Evolutionary conservation across 192 early-diverging fungal species (phyloP).

Genomic region (Geranomyces variabilis): DNA sequence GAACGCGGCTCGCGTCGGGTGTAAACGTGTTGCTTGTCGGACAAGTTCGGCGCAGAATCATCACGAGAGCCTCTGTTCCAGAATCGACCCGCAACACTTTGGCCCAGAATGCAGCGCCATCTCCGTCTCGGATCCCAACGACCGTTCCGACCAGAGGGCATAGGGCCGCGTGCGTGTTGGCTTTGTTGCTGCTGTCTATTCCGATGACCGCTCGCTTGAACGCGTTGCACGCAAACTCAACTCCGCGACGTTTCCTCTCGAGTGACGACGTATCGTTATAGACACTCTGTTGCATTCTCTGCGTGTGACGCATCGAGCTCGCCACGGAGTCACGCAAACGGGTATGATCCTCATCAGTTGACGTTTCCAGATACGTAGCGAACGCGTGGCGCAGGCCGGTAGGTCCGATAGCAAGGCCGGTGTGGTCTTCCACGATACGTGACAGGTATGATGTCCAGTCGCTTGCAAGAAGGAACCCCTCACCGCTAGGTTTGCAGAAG

Average conservation of each 20-base stretch:
- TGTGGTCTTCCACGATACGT: constrained; percentile 12
- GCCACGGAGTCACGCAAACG: constrained; percentile 9
- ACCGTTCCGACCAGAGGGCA: constrained; percentile 7
- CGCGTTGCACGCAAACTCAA: constrained; percentile 14
- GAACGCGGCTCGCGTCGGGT: constrained; percentile 2
- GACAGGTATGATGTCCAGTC: constrained; percentile 18
- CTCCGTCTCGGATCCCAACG: constrained; percentile 1
- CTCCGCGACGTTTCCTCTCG: constrained; percentile 7
- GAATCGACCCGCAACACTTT: constrained; percentile 14
- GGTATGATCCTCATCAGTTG: constrained; percentile 9
- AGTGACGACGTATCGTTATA: constrained; percentile 12
- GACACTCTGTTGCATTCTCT: constrained; percentile 14
- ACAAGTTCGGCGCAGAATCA: background rate
- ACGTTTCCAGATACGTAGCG: constrained; percentile 15
- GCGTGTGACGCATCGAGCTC: constrained; percentile 22
- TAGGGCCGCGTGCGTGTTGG: background rate
- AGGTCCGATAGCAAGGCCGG: constrained; percentile 6
- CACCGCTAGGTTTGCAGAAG: constrained; percentile 21
- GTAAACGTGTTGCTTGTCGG: background rate
- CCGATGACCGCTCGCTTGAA: constrained; percentile 19
- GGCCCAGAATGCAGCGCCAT: background rate
- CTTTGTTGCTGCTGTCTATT: background rate
- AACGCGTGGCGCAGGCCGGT: constrained; percentile 19
- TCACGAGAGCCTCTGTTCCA: constrained; percentile 15
- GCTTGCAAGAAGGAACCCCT: constrained; percentile 1